Evolutionary conservation across 2,329 filamentous ascomycete species (phyloP), one percentile per base, ranked within the genome.

Genomic region (Geoglossum cookeanum): DNA sequence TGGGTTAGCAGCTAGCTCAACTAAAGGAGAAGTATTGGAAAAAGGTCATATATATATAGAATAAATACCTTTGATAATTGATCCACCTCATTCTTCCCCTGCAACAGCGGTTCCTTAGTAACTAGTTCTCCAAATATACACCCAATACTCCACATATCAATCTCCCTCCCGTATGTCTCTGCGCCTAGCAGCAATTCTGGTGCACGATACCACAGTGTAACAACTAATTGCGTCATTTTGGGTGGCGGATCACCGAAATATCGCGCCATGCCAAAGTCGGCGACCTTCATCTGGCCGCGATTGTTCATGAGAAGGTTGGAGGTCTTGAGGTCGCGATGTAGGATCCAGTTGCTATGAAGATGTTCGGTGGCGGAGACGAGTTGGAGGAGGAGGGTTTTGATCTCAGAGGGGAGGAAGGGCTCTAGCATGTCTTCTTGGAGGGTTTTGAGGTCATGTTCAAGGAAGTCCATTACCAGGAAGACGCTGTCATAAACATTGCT

Each of bases 211-310:
- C 92, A 98, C 5, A 98, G 78, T 5, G 92, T 98, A 17, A 97
- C 91, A 60, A 98, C 92, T 52, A 97, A 79, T 67, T 91, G 85
- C 1, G 92, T 97, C 59, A 97, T 77, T 61, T 85, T 84, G 1
- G 82, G 78, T 3, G 75, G 75, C 3, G 91, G 89, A 63, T 87
- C 81, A 55, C 85, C 85, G 58, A 86, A 85, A 71, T 92, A 92
- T 32, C 92, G 80, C 3, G 92, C 91, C 88, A 98, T 96, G 68
- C 92, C 92, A 67, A 98, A 98, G 71, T 98, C 92, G 59, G 92
- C 92, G 61, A 98, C 84, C 70, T 96, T 96, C 69, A 98, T 83
- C 68, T 86, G 83, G 51, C 92, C 92, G 51, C 89, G 86, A 73
- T 97, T 97, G 74, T 88, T 94, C 71, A 98, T 84, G 52, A 98